Evolutionary conservation across 257 asterid species (phyloP), one percentile per base, ranked within the genome.

Genomic region (Solanum bulbocastanum): DNA sequence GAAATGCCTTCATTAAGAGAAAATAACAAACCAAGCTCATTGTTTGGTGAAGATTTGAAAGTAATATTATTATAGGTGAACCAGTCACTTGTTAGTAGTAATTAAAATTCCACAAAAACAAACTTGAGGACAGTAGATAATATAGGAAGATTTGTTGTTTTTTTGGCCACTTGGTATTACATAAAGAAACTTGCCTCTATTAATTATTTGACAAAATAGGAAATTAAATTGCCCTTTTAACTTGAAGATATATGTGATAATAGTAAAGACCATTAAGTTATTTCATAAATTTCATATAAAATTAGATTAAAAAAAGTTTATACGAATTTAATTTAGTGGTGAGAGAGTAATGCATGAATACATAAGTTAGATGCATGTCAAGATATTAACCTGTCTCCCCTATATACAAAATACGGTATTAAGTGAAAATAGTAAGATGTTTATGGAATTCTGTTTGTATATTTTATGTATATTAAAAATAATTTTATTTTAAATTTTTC

Each of bases 91-190:
- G 60, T 60, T 72, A 83, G 12, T 39, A 75, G 39, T 73, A 20
- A 42, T 73, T 36, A 36, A 75, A 75, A 71, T 52, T 71, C 78
- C 68, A 85, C 84, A 79, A 35, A 87, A 89, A 14, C 27, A 83
- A 87, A 75, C 83, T 39, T 68, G 91, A 86, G 92, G 91, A 56
- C 78, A 83, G 1, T 75, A 91, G 90, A 37, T 76, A 91, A 87
- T 88, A 11, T 68, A 90, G 93, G 92, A 86, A 84, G 88, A 37
- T 72, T 86, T 35, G 42, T 81, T 87, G 72, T 86, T 49, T 84
- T 83, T 32, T 27, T 27, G 35, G 78, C 78, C 78, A 71, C n/a
- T 71, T 71, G 78, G 25, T 71, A 71, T 71, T 32, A 16, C 40
- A 71, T 3, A 30, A 6, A 30, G 14, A 12, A 27, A 14, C 13